Evolutionary conservation across 2,329 filamentous ascomycete genomes (phyloP), one percentile per base, ranked within the genome.

Genomic region (Colletotrichum zoysiae): DNA sequence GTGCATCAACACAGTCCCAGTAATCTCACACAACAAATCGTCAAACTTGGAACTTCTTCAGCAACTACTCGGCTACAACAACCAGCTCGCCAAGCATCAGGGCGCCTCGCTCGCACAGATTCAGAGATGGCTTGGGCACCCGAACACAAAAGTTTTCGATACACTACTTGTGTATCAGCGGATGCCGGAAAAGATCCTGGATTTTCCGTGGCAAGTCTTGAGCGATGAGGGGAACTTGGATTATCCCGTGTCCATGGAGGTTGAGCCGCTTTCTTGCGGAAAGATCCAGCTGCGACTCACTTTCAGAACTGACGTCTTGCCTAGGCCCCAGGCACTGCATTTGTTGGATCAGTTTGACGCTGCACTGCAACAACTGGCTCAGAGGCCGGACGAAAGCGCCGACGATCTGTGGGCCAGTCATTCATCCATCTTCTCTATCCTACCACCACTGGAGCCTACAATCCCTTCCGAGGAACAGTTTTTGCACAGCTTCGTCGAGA

Each of bases 101-200:
- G 91, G 92, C 75, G 89, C 89, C 0, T 89, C 94, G 0, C 83
- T 97, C 8, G 85, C 87, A 3, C 88, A 89, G 40, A 91, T 97
- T 12, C 93, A 97, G 76, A 89, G 87, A 61, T 92, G 91, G 86
- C 85, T 93, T 23, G 91, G 90, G 0, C 86, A 89, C 70, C 84
- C 91, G 0, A 89, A 91, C 33, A 86, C 88, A 8, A 83, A 87
- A 0, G 84, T 96, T 0, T 97, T 98, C 75, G 95, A 98, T 77
- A 95, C 94, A 0, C 85, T 98, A 1, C 89, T 98, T 71, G 92
- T 94, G 0, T 95, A 95, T 77, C 95, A 97, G 77, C 56, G 70
- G 12, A 93, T 93, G 74, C 77, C 84, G 70, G 75, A 81, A 63
- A 23, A 74, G 46, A 66, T 70, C 46, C 59, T 79, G 1, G 55